These are phyloP conservation scores for Trichoderma hamatum DNA, from an alignment of 2,329 filamentous ascomycete genomes.

Conservation along the genomic window DNA sequence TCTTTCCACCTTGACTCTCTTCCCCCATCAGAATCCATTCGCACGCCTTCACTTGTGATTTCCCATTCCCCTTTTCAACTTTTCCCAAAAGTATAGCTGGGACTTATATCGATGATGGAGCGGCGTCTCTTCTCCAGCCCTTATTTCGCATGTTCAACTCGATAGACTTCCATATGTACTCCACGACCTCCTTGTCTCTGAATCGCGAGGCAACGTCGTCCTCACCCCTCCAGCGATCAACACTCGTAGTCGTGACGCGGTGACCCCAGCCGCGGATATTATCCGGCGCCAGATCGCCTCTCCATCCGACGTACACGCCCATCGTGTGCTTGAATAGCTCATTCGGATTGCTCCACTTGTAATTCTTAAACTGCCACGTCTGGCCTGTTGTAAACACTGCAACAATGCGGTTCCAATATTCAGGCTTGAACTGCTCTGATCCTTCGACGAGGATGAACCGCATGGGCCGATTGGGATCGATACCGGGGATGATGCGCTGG, in stretches of 20 bases:
- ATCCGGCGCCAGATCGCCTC: slow-evolving; percentile 77
- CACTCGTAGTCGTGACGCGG: slow-evolving; percentile 73
- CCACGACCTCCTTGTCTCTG: slow-evolving; percentile 90
- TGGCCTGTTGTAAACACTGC: slow-evolving; percentile 98
- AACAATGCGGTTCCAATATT: slow-evolving; percentile 95
- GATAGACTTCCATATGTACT: slow-evolving; percentile 87
- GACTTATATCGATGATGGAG: slow-evolving; percentile 54
- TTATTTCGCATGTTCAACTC: slow-evolving; percentile 84
- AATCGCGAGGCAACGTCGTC: slow-evolving; percentile 64
- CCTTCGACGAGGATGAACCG: slow-evolving; percentile 96
- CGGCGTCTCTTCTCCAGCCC: slow-evolving; percentile 77
- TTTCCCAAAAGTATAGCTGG: background rate
- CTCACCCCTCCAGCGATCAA: slow-evolving; percentile 79
- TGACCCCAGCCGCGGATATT: slow-evolving; percentile 84
- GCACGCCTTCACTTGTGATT: background rate
- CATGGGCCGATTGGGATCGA: slow-evolving; percentile 72
- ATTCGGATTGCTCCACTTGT: slow-evolving; percentile 88
- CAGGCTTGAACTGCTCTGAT: slow-evolving; percentile 92
- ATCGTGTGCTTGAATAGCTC: slow-evolving; percentile 89
- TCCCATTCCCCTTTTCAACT: background rate
- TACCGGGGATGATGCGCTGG: slow-evolving; percentile 70
- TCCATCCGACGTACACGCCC: slow-evolving; percentile 90
- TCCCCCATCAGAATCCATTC: background rate
- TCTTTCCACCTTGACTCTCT: background rate
- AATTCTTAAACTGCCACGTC: slow-evolving; percentile 97